Evolutionary conservation across 1,284 basidiomycete species (phyloP), one percentile per base, ranked within the genome.

Genomic region (Ustilago trichophora): DNA sequence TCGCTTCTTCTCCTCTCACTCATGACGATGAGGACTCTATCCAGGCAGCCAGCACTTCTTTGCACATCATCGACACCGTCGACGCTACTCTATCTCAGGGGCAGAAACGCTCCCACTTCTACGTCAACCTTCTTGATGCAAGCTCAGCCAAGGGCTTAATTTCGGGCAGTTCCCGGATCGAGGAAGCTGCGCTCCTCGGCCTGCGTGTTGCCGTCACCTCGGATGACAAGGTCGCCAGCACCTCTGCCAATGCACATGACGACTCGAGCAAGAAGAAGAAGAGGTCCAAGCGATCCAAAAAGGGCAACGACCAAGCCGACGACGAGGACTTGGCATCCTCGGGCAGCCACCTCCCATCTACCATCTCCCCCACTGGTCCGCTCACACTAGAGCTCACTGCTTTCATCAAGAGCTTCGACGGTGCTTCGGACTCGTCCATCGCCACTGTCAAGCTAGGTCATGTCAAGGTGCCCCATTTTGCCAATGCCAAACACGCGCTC

Each of bases 121-220:
- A 53, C 40, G 60, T 54, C 45, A 60, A 50, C 19, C 19, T 70
- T 5, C 56, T 70, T 24, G 67, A 70, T 29, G 33, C 55, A 11
- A n/a, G 27, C 16, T 56, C 60, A 1, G 56, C 60, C 19, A 56
- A 60, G 40, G 9, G 32, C 6, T 51, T 69, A 19, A 46, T 69
- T 15, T 36, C 55, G 11, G 47, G 40, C 18, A 55, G 38, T 26
- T 51, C 55, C 2, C 26, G 16, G 7, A 56, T 69, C 27, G 66
- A 69, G 43, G 44, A 63, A 18, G 66, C 59, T 0, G 43, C 66
- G 11, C 44, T 69, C 10, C 10, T 59, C 5, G 66, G 55, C 9
- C 32, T 69, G 21, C 66, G 66, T 19, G 40, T 64, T 2, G 45
- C 59, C 19, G 32, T 69, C 59, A 55, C 59, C 1, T 63, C 66